Base-by-base conservation (phyloP, 208 protist species). In the Leishmania tropica region DNA sequence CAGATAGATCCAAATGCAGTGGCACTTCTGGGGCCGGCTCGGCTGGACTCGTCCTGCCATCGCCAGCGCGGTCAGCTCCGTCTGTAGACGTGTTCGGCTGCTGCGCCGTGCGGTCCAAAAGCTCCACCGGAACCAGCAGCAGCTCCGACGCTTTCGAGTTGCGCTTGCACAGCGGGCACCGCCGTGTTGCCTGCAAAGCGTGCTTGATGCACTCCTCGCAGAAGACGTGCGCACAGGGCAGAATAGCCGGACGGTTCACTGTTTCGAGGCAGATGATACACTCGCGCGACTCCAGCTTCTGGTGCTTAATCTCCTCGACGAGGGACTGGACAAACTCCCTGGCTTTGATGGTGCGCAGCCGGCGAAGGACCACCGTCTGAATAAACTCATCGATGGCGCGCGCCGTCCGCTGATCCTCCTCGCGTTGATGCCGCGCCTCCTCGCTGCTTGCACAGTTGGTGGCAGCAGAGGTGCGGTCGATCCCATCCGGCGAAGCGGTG, bases 171-270 rank as follows among this genome's bases (percentile, higher is more conserved):
- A 94, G 58, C 75, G 92, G 92, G 62, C 92, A 95, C 47, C 80
- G 65, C 17, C 73, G 42, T 62, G 74, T 83, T 40, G 79, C 76
- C 65, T 90, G 83, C 53, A 96, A 65, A 3, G 92, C 88, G 64
- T 95, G 84, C 35, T 21, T 74, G 65, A 96, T 88, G 78, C 93
- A 97, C 56, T 78, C 83, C 62, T 87, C 72, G 82, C 95, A 97
- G 68, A 95, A 97, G 21, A 91, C 87, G 85, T 97, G 95, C 5
- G 80, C 95, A 74, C 95, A 97, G 31, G 91, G 91, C 53, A 97
- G 79, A 48, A 96, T 92, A 8, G 88, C 87, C 11, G 95, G 93
- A 5, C 68, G 60, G 67, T 84, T 80, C 62, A 96, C 73, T 28
- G 68, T 86, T 71, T 95, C 93, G 24, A 95, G 77, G 84, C 93